Evolutionary conservation across 169 alveolate genomes (phyloP), one percentile per base, ranked within the genome.

Genomic region (Eimeria zaria): DNA sequence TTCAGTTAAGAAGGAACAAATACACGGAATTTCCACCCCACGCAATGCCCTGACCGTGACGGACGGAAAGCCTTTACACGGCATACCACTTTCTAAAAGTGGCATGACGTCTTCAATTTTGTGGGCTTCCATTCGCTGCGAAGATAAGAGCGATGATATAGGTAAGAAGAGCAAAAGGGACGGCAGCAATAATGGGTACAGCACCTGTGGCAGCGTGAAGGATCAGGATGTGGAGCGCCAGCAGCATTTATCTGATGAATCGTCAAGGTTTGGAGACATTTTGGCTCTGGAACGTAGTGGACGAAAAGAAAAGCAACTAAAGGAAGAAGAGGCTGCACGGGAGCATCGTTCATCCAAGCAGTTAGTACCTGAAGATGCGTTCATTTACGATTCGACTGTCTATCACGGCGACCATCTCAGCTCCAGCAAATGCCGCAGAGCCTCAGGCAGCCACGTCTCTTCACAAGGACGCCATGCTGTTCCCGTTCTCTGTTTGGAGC

Each of bases 401-500:
- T 20, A 36, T 39, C 9, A 11, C 91, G 51, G 76, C 74, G 33
- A 18, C 58, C 33, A 11, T 33, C 30, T 30, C 73, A 51, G 48
- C 74, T 84, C 78, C 78, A 84, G 91, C 53, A 58, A 60, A 53
- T 53, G 91, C 91, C 53, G 33, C 11, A 60, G 39, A 60, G 74
- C 48, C 39, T 55, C 76, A 3, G 74, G 58, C 55, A 20, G 74
- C 39, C 74, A 44, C 78, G 39, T 33, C 55, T 84, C 74, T 55
- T 55, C 91, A 53, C 58, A 62, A 24, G 78, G 12, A 36, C 41
- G 36, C 58, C 78, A 27, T 84, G 58, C 62, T n/a, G 94, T 87
- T 39, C 83, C 94, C 16, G 83, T 87, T 48, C 83, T 87, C 22
- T 87, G 39, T 67, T 41, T 87, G 62, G 94, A 87, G 81, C 94